These are phyloP conservation scores for Aspergillus sp. DNA, from an alignment of 2,329 filamentous ascomycete species.

Conservation along the genomic window DNA sequence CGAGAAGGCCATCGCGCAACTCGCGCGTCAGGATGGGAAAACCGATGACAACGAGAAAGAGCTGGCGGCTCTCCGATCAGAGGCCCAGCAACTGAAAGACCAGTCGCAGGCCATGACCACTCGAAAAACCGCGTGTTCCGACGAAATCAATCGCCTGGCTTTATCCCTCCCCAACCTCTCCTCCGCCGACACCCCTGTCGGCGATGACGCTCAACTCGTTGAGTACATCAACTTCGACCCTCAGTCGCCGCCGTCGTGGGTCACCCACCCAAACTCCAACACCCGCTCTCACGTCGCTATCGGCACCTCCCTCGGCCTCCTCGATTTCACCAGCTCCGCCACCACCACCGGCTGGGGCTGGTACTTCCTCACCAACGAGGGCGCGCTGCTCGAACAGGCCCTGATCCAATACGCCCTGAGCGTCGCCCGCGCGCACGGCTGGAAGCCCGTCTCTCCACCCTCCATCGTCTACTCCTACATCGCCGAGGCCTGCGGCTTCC, in stretches of 20 bases:
- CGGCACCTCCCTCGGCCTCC: conserved; percentile 78
- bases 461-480: conserved; percentile 92
- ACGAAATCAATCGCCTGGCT: conserved; percentile 72
- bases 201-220: conserved; percentile 63
- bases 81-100: conserved; percentile 41
- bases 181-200: conserved; percentile 70
- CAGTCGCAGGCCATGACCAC: conserved; percentile 32
- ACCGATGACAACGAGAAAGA: conserved; percentile 15
- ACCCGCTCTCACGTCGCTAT: conserved; percentile 79
- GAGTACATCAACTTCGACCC: conserved; percentile 77
- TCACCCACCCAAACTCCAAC: conserved; percentile 20
- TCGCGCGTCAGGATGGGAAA: conserved; percentile 22
- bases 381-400: conserved; percentile 90
- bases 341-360: conserved; percentile 93
- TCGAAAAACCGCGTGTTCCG: conserved; percentile 36
- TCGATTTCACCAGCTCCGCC: conserved; percentile 82
- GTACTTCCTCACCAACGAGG: conserved; percentile 95
- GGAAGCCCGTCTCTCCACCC: conserved; percentile 78
- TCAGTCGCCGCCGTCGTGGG: conserved; percentile 37
- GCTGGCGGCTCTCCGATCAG: conserved; percentile 30
- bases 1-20: conserved; percentile 41
- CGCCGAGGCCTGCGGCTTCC: conserved; percentile 87
- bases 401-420: conserved; percentile 81
- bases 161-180: conserved; percentile 84
- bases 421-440: conserved; percentile 70